Evolutionary conservation across 371 early-diverging fungal species (phyloP), one percentile per base, ranked within the genome.

Genomic region (Ordospora pajunii): DNA sequence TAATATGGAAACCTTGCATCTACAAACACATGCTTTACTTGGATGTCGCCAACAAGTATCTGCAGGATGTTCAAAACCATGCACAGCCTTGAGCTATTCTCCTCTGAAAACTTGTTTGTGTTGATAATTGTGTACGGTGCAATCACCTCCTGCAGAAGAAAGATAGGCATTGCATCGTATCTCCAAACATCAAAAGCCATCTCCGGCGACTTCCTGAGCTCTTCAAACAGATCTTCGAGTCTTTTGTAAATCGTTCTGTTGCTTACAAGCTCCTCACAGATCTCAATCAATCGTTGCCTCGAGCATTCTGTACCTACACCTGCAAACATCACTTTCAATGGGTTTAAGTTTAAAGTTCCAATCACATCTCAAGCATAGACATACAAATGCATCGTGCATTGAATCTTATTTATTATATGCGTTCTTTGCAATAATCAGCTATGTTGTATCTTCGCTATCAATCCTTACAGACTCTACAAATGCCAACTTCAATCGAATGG

Each of bases 1-100:
- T 93, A 93, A 67, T 94, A 88, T 1, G 96, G 95, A 73, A 96
- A 90, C 81, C 95, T 93, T 8, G 95, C 93, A 80, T 89, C 89
- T 72, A 96, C 86, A 76, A 95, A 91, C 51, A 89, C 85, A 43
- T 88, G 89, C 40, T 94, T 88, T 17, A 95, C 94, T 77, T 93
- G 91, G 51, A 88, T 21, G 22, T 71, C 67, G 11, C 51, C 37
- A 7, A 48, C 48, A 10, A 77, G 58, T 43, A 52, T 62, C 45
- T 77, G 66, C 0, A 77, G 70, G 9, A 77, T 77, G 14, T 72
- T 62, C 9, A 77, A 32, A 6, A 77, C 71, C 9, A 43, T 50
- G 19, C 17, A 49, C 11, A 75, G 32, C 17, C 58, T 67, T 11
- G 43, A 42, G 21, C 45, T 40, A 12, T 65, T 42, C 21, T 44